Percentiles rank a stretch among this genome's conserved stretches.
Conservation (phyloP, 495 filamentous ascomycete species). For the Hypomontagnella monticulosa region DNA sequence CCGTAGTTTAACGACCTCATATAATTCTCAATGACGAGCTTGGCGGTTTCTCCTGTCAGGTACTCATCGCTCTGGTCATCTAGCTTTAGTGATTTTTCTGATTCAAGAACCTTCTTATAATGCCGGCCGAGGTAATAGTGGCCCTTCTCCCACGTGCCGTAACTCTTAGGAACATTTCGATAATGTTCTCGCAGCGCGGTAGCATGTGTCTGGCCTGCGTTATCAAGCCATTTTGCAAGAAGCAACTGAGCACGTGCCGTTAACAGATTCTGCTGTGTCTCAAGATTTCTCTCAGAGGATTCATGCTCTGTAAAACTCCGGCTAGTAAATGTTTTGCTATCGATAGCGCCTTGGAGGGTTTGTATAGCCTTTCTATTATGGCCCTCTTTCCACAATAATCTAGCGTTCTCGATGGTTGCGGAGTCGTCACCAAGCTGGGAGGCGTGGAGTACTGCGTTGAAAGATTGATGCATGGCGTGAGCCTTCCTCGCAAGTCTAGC, state of each 20-base stretch:
- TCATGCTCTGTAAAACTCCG: conserved; percentile 54
- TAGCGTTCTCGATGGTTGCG: conserved; percentile 90
- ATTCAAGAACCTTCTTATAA: conserved; percentile 95
- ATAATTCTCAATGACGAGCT: conserved; percentile 92
- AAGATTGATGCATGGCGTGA: conserved; percentile 82
- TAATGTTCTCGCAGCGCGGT: conserved; percentile 80
- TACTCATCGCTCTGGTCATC: conserved; percentile 67
- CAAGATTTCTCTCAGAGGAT: conserved; percentile 53
- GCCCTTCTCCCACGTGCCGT: conserved; percentile 88
- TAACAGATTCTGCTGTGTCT: conserved; percentile 63
- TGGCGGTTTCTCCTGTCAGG: conserved; percentile 80
- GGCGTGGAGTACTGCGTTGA: conserved; percentile 92
- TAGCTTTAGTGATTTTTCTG: conserved; percentile 78
- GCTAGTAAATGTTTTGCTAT: conserved; percentile 70
- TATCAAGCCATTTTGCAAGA: conserved; percentile 96
- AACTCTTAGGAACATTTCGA: conserved; percentile 70
- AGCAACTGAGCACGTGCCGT: conserved; percentile 78
- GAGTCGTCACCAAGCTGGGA: conserved; percentile 82
- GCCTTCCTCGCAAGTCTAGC: conserved; percentile 87
- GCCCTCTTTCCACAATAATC: conserved; percentile 92
- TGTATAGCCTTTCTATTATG: conserved; percentile 96
- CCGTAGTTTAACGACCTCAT: conserved; percentile 85
- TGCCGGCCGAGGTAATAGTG: conserved; percentile 97
- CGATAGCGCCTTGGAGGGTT: conserved; percentile 83
- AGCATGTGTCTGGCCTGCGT: conserved; percentile 87